These are phyloP conservation scores for Tolypocladium paradoxum DNA, from an alignment of 2,329 filamentous ascomycete species.

Conservation along the genomic window DNA sequence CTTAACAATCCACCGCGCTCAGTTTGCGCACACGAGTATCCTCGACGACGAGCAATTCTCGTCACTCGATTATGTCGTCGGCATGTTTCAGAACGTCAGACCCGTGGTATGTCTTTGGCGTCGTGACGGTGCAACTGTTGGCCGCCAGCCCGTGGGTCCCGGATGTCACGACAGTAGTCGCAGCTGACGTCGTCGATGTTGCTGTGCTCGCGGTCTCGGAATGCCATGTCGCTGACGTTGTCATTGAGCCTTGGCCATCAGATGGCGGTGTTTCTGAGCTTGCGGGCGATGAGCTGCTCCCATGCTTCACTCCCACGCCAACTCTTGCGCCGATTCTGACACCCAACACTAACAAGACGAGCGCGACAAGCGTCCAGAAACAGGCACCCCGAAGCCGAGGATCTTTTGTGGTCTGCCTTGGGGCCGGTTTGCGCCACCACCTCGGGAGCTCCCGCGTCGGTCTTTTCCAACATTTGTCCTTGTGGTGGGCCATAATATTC, in stretches of 20 bases:
- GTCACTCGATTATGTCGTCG: too few species aligned
- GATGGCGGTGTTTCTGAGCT: background rate
- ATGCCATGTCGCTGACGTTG: background rate
- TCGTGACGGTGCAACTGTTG: slow-evolving; percentile 7
- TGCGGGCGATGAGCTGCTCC: background rate
- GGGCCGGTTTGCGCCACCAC: background rate
- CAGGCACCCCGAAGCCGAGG: background rate
- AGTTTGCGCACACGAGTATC: too few species aligned
- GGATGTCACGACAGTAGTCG: slow-evolving; percentile 1
- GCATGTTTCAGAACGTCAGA: too few species aligned
- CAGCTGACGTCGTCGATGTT: background rate
- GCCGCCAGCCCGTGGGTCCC: slow-evolving; percentile 5
- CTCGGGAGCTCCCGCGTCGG: background rate
- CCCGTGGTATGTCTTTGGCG: slow-evolving; percentile 4
- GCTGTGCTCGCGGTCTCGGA: background rate
- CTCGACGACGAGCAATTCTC: too few species aligned
- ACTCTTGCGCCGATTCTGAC: background rate
- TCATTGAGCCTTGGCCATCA: background rate
- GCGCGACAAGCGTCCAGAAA: background rate
- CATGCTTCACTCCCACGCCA: background rate
- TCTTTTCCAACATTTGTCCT: background rate
- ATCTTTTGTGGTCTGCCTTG: background rate
- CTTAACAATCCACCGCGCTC: too few species aligned
- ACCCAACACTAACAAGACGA: background rate
- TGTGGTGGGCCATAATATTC: background rate